Evolutionary conservation across 2,329 filamentous ascomycete species (phyloP).

Genomic region (Colletotrichum acutatum): DNA sequence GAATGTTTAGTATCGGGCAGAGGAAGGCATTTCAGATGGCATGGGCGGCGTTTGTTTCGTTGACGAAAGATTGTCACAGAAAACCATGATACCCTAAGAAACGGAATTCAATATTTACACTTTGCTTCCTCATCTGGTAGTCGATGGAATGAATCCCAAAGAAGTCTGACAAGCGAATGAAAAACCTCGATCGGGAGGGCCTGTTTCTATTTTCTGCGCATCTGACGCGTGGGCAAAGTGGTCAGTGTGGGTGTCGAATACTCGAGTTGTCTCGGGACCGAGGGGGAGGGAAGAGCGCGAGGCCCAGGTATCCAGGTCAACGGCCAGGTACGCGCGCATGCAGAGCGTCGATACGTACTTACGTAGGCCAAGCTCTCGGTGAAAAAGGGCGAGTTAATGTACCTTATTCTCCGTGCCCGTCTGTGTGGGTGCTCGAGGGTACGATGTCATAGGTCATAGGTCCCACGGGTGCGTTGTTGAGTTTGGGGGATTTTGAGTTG

Average conservation of each 20-base stretch:
- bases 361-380: background rate
- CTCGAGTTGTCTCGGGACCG: constrained; percentile 16
- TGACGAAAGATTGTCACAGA: constrained; percentile 1
- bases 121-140: constrained; percentile 17
- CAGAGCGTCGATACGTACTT: background rate
- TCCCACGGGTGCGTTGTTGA: background rate
- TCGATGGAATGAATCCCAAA: constrained; percentile 1
- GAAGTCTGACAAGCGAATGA: background rate
- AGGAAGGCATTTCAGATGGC: constrained; percentile 20
- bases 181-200: constrained; percentile 4
- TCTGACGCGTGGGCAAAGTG: constrained; percentile 19
- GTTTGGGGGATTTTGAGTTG: background rate
- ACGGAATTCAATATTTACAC: constrained; percentile 8
- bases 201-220: constrained; percentile 8
- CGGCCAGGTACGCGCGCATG: background rate
- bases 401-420: background rate
- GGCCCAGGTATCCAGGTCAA: background rate
- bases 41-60: constrained; percentile 12
- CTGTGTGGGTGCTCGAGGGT: background rate
- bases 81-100: background rate
- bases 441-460: background rate
- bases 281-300: background rate
- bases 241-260: background rate
- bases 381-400: background rate
- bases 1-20: background rate